These are phyloP conservation scores for Fagopyrum tataricum DNA, from an alignment of 148 eudicot genomes.

Conservation along the genomic window DNA sequence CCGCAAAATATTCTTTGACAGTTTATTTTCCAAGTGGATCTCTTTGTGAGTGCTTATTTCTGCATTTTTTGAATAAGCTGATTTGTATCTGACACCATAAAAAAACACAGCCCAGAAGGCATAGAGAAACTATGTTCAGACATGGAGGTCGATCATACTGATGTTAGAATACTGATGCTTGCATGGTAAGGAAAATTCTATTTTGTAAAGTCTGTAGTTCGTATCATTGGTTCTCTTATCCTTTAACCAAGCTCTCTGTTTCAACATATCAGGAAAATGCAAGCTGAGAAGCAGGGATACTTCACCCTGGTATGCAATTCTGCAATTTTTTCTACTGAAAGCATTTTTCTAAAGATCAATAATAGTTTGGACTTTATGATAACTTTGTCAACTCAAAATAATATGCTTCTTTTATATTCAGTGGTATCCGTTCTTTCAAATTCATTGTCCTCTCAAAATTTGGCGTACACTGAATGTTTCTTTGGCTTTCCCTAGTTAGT, in stretches of 20 bases:
- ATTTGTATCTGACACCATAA: neutral
- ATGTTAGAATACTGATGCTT: conserved; percentile 82
- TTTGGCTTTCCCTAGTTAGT: neutral
- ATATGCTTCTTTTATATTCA: neutral
- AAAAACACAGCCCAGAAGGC: conserved; percentile 71
- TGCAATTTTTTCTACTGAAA: neutral
- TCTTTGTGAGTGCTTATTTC: neutral
- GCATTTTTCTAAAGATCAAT: neutral
- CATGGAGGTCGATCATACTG: conserved; percentile 77
- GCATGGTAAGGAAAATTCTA: conserved; percentile 56
- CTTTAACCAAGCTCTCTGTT: neutral
- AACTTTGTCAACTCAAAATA: neutral
- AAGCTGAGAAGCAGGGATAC: conserved; percentile 83
- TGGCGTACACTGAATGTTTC: neutral
- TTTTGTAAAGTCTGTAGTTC: neutral
- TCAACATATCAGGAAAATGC: conserved; percentile 71
- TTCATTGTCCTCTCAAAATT: neutral
- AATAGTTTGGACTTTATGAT: neutral
- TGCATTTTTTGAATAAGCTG: neutral
- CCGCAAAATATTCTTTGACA: neutral
- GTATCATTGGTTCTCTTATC: neutral
- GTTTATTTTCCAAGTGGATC: neutral
- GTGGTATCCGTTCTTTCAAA: neutral
- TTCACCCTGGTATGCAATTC: conserved; percentile 66
- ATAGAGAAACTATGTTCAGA: conserved; percentile 81